These are phyloP conservation scores for Schizophyllum commune DNA, from an alignment of 1,284 basidiomycete species.

Conservation along the genomic window DNA sequence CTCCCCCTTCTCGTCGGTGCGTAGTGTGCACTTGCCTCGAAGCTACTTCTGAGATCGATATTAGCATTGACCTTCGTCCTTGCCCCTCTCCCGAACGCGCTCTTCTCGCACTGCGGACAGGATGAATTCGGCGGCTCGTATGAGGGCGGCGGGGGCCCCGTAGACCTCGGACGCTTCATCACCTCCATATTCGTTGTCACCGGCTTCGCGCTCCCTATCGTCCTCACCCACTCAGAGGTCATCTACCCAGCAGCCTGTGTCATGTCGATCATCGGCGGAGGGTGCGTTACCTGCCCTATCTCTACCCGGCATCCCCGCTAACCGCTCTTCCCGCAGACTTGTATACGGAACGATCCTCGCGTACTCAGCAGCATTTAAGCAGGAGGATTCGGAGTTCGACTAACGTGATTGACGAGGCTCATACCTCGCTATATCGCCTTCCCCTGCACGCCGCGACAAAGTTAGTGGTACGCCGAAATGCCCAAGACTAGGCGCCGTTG, in stretches of 20 bases:
- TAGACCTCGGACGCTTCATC: constrained; percentile 87
- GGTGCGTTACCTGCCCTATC: constrained; percentile 36
- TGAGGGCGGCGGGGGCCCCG: constrained; percentile 46
- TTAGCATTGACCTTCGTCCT: constrained; percentile 91
- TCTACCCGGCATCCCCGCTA: constrained; percentile 1
- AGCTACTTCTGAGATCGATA: constrained; percentile 3
- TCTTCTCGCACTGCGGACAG: constrained; percentile 78
- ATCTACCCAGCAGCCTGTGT: constrained; percentile 81
- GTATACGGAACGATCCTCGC: constrained; percentile 93
- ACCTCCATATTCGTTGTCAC: constrained; percentile 88
- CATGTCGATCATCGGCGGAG: constrained; percentile 94
- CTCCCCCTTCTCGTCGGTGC: constrained; percentile 92
- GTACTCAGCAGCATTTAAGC: constrained; percentile 78
- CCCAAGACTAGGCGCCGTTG: neutral
- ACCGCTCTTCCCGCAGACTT: constrained; percentile 38
- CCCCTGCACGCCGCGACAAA: no score
- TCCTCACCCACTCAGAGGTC: constrained; percentile 87
- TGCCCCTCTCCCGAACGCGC: constrained; percentile 91
- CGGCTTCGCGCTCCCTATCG: constrained; percentile 89
- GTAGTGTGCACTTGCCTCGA: constrained; percentile 24
- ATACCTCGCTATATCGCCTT: constrained; percentile 9
- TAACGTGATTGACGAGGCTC: constrained; percentile 21
- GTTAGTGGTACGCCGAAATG: neutral
- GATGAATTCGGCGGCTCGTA: constrained; percentile 76
- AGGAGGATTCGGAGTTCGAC: constrained; percentile 70